Base-by-base conservation (phyloP, 768 basidiomycete genomes). In the Boletus speciosus region DNA sequence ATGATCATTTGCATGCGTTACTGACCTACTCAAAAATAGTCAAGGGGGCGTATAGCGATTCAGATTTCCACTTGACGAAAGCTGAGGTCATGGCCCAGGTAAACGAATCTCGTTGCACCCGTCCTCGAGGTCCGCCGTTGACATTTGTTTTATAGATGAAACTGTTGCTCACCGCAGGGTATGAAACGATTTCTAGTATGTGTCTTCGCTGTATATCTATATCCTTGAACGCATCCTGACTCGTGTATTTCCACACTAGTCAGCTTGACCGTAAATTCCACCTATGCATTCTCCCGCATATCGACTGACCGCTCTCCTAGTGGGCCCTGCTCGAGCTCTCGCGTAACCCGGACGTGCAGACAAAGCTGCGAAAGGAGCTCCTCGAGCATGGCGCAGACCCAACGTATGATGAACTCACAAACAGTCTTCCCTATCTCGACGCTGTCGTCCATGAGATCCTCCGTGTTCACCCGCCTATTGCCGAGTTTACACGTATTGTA, bases 261-360 rank as follows among this genome's bases (percentile, higher is more conserved):
- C 9, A 59, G 27, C 34, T 36, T 67, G 44, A 64, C 54, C 8
- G 62, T 59, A 35, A 46, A n/a, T 37, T 0, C 4, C 8, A 12
- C 14, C 6, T 0, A 11, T 36, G 23, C 2, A 4, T 37, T 32
- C 10, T 15, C 19, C 1, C 23, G 7, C 16, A 1, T 32, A 27
- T 21, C 14, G 0, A 23, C 38, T 32, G 3, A 46, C 21, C 15
- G 4, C 2, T 14, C 39, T 8, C 12, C 16, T 23, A 79, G 79
- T 85, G 83, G 82, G 77, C 80, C 1, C 69, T 86, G 0, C 75
- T 85, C n/a, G 82, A 84, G 56, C 72, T 85, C 0, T 74, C 70
- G 2, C 71, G 71, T 29, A 63, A 79, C 51, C 74, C 67, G 0
- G 72, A 79, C 23, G 67, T 73, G 9, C 83, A 85, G 63, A 61